Percentiles rank a stretch among this genome's conserved stretches.
Evolutionary conservation across 1,284 basidiomycete species (phyloP).

Genomic region (Cutaneotrichosporon daszewskae): DNA sequence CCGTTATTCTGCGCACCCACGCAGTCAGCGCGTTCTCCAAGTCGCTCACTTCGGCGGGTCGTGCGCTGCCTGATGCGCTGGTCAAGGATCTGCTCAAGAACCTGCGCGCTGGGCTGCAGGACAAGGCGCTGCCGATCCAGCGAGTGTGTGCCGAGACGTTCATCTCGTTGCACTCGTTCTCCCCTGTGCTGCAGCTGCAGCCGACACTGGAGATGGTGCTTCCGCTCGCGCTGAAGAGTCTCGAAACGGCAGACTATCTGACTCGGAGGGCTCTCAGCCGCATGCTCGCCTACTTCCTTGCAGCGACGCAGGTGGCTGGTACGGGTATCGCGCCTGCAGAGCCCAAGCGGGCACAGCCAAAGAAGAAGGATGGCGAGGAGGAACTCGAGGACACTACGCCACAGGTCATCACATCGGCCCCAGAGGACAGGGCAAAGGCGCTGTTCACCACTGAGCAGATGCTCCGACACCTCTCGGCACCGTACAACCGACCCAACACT

Average conservation of each 20-base stretch:
- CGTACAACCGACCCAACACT: conserved; percentile 68
- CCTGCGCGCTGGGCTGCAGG: conserved; percentile 66
- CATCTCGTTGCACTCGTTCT: conserved; percentile 32
- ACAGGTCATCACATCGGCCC: conserved; percentile 50
- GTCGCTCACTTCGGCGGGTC: conserved; percentile 67
- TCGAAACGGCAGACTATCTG: conserved; percentile 76
- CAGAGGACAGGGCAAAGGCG: conserved; percentile 60
- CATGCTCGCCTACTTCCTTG: conserved; percentile 75
- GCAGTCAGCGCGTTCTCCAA: conserved; percentile 73
- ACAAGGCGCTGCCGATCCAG: conserved; percentile 82
- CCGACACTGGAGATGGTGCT: conserved; percentile 46
- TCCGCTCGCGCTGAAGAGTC: conserved; percentile 62
- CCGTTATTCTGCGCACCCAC: conserved; percentile 74
- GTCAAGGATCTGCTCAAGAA: conserved; percentile 81
- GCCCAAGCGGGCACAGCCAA: conserved; percentile 1
- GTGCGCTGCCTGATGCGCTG: conserved; percentile 71
- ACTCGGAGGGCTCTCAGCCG: conserved; percentile 74
- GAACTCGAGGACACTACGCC: conserved; percentile 58
- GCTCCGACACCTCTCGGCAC: conserved; percentile 67
- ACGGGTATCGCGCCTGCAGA: conserved; percentile 47
- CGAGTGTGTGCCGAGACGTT: conserved; percentile 65
- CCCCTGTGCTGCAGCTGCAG: conserved; percentile 30
- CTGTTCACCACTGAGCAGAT: conserved; percentile 74
- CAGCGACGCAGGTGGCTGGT: conserved; percentile 74
- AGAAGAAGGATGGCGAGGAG: conserved; percentile 59